Conservation (phyloP, 768 basidiomycete genomes). For the Gloeostereum incarnatum region DNA sequence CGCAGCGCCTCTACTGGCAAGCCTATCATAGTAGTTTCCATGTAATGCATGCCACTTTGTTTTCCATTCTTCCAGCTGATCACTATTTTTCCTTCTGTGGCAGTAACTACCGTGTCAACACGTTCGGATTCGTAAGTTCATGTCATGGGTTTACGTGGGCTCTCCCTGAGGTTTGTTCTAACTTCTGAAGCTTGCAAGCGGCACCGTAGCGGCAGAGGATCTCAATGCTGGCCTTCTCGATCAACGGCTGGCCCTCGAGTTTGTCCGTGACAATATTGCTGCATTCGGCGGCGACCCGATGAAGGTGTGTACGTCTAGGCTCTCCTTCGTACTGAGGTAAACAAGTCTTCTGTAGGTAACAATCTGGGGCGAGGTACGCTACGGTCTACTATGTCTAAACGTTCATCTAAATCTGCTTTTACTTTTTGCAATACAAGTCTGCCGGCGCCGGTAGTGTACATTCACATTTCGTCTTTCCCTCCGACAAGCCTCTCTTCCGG, state of each 20-base stretch:
- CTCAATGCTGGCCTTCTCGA: slow-evolving; percentile 55
- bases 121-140: slow-evolving; percentile 42
- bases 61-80: background rate
- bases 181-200: slow-evolving; percentile 32
- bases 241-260: slow-evolving; percentile 47
- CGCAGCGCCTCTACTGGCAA: slow-evolving; percentile 35
- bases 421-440: slow-evolving; percentile 23
- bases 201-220: slow-evolving; percentile 32
- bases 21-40: slow-evolving; percentile 50
- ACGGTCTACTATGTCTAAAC: background rate
- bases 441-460: slow-evolving; percentile 44
- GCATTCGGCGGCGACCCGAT: slow-evolving; percentile 56
- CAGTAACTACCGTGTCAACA: slow-evolving; percentile 50
- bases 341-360: slow-evolving; percentile 26
- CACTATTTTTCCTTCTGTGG: background rate
- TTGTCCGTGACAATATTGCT: slow-evolving; percentile 56
- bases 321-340: background rate
- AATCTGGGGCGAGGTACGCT: slow-evolving; percentile 42
- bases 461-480: slow-evolving; percentile 35
- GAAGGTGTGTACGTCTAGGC: slow-evolving; percentile 25
- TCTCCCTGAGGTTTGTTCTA: background rate
- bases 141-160: background rate
- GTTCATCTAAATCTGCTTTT: background rate
- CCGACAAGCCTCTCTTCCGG: slow-evolving; percentile 29
- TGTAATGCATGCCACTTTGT: no score